A percentile compares a stretch with the other conserved stretches of the same genome.
These are phyloP conservation scores for Schizopora paradoxa DNA, from an alignment of 1,284 basidiomycete genomes.

Conservation along the genomic window DNA sequence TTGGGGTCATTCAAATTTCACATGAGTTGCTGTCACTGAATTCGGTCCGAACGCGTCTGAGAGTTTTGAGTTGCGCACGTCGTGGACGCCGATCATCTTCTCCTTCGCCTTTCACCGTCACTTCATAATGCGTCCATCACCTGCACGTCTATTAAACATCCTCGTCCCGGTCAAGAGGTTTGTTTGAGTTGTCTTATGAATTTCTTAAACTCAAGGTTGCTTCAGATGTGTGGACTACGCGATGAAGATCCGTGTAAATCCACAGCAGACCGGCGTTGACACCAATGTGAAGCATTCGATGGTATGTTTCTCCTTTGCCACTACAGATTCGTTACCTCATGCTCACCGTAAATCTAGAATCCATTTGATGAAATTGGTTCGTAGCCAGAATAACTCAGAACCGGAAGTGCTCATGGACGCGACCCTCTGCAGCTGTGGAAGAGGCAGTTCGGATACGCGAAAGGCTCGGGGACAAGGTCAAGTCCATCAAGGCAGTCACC, in stretches of 20 bases:
- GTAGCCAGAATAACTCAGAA: neutral
- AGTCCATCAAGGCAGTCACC: slow-evolving; percentile 86
- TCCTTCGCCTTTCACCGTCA: neutral
- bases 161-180: slow-evolving; percentile 90
- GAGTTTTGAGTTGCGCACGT: too few species aligned
- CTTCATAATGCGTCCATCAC: slow-evolving; percentile 64
- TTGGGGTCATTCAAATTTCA: too few species aligned
- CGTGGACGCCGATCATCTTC: too few species aligned
- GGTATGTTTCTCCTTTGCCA: slow-evolving; percentile 44
- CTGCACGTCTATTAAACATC: slow-evolving; percentile 73
- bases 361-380: slow-evolving; percentile 95
- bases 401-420: neutral
- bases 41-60: too few species aligned
- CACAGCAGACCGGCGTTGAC: slow-evolving; percentile 89
- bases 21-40: neutral
- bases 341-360: slow-evolving; percentile 50
- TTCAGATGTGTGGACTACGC: slow-evolving; percentile 75
- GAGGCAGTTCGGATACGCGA: slow-evolving; percentile 94
- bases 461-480: slow-evolving; percentile 68
- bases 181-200: slow-evolving; percentile 31
- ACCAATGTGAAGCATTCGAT: slow-evolving; percentile 96
- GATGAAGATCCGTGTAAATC: slow-evolving; percentile 92
- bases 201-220: slow-evolving; percentile 5
- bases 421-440: slow-evolving; percentile 72
- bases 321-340: neutral